Percentiles rank a stretch among this genome's conserved stretches.
phyloP scores from a whole-genome alignment of 805 yeast genomes.

The Wickerhamomyces alni region DNA sequence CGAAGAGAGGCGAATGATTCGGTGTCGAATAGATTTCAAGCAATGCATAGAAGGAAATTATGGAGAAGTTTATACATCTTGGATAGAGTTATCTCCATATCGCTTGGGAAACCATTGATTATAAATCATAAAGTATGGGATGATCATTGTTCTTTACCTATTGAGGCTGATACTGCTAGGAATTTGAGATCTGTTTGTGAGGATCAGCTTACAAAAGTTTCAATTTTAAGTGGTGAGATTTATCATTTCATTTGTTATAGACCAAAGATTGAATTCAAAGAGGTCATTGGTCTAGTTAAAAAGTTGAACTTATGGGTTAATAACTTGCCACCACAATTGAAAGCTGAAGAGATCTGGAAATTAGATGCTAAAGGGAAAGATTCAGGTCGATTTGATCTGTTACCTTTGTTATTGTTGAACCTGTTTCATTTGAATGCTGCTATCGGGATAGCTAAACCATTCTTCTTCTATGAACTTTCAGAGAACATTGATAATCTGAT shows the following conservation, averaged over 20 bases:
- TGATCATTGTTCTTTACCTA: conserved; percentile 17
- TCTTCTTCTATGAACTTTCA: conserved; percentile 24
- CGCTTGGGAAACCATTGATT: conserved; percentile 28
- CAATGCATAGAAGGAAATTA: conserved; percentile 22
- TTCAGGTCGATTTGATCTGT: neutral
- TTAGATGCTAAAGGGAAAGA: neutral
- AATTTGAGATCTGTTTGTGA: conserved; percentile 18
- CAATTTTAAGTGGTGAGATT: conserved; percentile 23
- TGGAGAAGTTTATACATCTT: conserved; percentile 25
- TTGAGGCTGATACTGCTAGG: conserved; percentile 5
- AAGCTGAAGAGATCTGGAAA: conserved; percentile 1
- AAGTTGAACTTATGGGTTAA: conserved; percentile 20
- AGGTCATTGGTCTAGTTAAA: conserved; percentile 25
- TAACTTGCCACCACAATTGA: conserved; percentile 3
- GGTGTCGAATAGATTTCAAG: conserved; percentile 18
- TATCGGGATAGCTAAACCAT: conserved; percentile 29
- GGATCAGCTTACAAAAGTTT: conserved; percentile 22
- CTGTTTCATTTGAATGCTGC: conserved; percentile 27
- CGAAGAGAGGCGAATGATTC: conserved; percentile 26
- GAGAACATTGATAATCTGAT: neutral
- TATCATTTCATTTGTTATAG: conserved; percentile 25
- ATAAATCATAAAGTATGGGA: conserved; percentile 29
- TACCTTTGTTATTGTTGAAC: conserved; percentile 24
- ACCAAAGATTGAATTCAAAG: conserved; percentile 18
- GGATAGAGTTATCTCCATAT: conserved; percentile 25